These are phyloP conservation scores for Juglanconis juglandina DNA, from an alignment of 2,329 filamentous ascomycete genomes.

Conservation along the genomic window DNA sequence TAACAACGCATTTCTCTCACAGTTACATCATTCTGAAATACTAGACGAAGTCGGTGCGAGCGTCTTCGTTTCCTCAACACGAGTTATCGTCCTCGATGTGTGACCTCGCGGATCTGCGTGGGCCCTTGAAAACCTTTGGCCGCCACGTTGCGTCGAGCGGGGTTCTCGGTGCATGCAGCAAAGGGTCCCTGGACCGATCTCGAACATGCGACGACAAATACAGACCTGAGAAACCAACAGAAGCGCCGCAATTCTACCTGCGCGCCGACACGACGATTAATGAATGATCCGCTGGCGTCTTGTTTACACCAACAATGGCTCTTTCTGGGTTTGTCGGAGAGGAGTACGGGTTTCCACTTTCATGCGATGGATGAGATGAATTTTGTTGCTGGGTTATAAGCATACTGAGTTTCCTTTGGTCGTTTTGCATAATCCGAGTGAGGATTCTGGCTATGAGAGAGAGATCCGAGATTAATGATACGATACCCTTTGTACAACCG, in stretches of 20 bases:
- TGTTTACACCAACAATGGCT: background rate
- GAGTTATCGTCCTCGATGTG: background rate
- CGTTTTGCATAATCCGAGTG: background rate
- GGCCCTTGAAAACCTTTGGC: background rate
- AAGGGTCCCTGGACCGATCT: background rate
- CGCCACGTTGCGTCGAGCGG: background rate
- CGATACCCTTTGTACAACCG: constrained; percentile 7
- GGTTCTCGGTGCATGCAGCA: background rate
- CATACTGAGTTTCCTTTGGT: constrained; percentile 7
- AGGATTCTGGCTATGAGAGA: constrained; percentile 10
- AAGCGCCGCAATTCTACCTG: no score
- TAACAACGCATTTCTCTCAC: constrained; percentile 35
- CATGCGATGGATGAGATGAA: background rate
- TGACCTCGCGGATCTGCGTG: background rate
- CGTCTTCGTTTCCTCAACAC: background rate
- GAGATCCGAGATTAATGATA: constrained; percentile 16
- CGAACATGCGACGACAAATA: background rate
- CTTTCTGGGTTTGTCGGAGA: background rate
- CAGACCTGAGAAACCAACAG: no score
- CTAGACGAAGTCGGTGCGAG: constrained; percentile 39
- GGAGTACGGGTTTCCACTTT: background rate
- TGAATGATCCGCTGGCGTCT: background rate
- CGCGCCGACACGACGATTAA: background rate
- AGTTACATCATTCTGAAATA: constrained; percentile 82
- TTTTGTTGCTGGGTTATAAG: background rate